phyloP scores from a whole-genome alignment of 345 rosid species.

The Theobroma cacao region DNA sequence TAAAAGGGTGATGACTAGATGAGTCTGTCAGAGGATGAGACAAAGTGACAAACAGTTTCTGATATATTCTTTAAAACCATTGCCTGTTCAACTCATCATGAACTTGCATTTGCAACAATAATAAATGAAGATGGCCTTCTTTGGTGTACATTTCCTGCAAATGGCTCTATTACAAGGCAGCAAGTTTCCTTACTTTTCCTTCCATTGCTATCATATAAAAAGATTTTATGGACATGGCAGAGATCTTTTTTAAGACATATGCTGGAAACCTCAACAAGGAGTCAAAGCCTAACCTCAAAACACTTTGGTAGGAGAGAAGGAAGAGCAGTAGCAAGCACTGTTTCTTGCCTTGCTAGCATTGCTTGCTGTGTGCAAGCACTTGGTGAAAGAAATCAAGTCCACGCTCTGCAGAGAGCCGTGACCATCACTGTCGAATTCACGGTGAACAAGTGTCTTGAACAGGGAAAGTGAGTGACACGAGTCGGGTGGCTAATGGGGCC shows the following conservation, averaged over 20 bases:
- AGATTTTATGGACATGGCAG: conserved; percentile 2
- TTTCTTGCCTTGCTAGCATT: not conserved
- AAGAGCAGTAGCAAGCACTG: not conserved
- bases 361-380: conserved; percentile 1
- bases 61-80: not conserved
- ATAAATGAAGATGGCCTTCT: conserved; percentile 7
- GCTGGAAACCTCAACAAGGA: conserved; percentile 7
- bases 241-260: conserved; percentile 10
- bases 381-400: not conserved
- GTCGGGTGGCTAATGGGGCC: not conserved
- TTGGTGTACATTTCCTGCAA: not conserved
- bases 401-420: not conserved
- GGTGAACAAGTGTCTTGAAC: not conserved
- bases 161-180: conserved; percentile 5
- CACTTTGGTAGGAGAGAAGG: not conserved
- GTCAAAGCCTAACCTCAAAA: conserved; percentile 3
- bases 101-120: not conserved
- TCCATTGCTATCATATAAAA: conserved; percentile 1
- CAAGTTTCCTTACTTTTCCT: conserved; percentile 17
- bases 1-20: not conserved
- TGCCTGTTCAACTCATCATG: not conserved
- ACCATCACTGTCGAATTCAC: not conserved
- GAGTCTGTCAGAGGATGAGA: conserved; percentile 15
- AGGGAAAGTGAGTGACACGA: not conserved
- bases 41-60: conserved; percentile 14